Percentiles rank a stretch among this genome's conserved stretches.
phyloP scores from a whole-genome alignment of 176 grass and related monocot species.

The Bromus sterilis region DNA sequence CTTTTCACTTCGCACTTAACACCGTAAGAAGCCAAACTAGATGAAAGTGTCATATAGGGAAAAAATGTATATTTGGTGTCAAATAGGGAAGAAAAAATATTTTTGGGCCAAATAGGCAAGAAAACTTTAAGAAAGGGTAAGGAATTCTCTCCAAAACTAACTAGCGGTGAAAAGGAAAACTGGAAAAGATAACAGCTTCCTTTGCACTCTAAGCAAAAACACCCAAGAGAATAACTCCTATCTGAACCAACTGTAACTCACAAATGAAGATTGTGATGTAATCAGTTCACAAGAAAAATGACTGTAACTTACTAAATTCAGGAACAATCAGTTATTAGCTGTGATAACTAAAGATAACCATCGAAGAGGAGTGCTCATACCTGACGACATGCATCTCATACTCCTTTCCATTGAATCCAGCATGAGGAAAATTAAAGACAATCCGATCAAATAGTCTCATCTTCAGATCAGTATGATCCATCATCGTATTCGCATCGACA shows the following conservation, averaged over 20 bases:
- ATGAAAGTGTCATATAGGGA: no score
- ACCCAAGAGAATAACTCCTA: neutral
- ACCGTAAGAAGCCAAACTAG: no score
- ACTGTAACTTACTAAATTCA: neutral
- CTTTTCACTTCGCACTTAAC: no score
- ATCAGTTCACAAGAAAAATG: neutral
- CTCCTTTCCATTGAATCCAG: conserved; percentile 46
- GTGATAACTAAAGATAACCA: neutral
- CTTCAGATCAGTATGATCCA: conserved; percentile 26
- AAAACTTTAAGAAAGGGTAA: no score
- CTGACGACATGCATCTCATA: conserved; percentile 13
- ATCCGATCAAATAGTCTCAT: conserved; percentile 41
- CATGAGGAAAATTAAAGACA: conserved; percentile 65
- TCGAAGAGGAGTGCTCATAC: conserved; percentile 27
- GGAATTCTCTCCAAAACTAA: no score
- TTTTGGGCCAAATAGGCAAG: no score
- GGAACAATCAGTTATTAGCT: neutral
- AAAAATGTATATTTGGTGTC: no score
- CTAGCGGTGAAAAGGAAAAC: neutral
- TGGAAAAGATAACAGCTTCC: neutral
- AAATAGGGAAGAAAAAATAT: no score
- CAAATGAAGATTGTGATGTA: neutral
- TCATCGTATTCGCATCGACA: conserved; percentile 32
- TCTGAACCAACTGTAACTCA: neutral
- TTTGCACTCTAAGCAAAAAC: neutral